Conservation (phyloP, 108 stramenopile species). For the Nitzschia putrida region DNA sequence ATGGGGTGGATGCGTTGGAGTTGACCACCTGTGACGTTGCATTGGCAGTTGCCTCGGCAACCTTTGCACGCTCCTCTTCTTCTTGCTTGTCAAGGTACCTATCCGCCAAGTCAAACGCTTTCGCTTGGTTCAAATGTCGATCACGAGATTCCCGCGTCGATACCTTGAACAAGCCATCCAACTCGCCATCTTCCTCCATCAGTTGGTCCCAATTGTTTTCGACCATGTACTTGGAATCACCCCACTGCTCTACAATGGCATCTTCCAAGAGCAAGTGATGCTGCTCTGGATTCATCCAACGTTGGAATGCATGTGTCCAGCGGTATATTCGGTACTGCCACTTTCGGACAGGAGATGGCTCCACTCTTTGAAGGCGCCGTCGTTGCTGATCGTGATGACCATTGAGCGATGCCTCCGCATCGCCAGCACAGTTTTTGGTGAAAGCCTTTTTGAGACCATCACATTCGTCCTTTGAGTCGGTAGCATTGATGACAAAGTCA, state of each 20-base stretch:
- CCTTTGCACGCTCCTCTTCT: not conserved
- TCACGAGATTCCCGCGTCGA: not conserved
- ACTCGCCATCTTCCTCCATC: constrained; percentile 7
- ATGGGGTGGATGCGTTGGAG: not conserved
- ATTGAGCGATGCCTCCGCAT: constrained; percentile 5
- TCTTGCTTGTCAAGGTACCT: constrained; percentile 5
- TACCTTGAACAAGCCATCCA: not conserved
- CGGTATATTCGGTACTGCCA: constrained; percentile 17
- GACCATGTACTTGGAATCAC: constrained; percentile 30
- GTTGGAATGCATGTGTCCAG: constrained; percentile 1
- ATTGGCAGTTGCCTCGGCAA: not conserved
- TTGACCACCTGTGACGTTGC: not conserved
- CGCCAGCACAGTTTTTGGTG: constrained; percentile 70
- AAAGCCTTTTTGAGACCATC: constrained; percentile 82
- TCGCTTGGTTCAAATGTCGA: not conserved
- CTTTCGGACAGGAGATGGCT: constrained; percentile 15
- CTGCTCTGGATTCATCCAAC: constrained; percentile 1
- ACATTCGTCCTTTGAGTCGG: constrained; percentile 85
- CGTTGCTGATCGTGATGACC: not conserved
- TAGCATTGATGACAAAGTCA: constrained; percentile 86
- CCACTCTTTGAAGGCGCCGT: constrained; percentile 33
- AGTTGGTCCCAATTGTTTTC: constrained; percentile 7
- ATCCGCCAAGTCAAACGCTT: not conserved
- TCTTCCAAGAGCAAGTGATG: constrained; percentile 38
- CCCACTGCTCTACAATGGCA: constrained; percentile 41